Conservation (phyloP, 148 eudicot genomes). For the Rheum nobile region DNA sequence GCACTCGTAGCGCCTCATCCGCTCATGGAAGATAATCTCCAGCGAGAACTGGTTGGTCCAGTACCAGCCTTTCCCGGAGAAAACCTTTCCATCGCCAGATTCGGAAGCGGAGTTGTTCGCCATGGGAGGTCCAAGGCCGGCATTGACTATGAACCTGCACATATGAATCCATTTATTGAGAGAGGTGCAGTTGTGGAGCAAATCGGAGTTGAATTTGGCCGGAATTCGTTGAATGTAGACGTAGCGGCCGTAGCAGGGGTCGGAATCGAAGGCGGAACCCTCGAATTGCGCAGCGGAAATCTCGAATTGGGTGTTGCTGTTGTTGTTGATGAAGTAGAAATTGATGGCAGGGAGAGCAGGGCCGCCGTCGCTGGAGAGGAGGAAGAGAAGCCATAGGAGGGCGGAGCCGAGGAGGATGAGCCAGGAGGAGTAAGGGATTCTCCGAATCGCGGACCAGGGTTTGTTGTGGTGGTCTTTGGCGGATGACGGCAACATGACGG, state of each 20-base stretch:
- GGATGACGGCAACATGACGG: conserved; percentile 1
- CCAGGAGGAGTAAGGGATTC: conserved; percentile 7
- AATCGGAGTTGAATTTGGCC: conserved; percentile 30
- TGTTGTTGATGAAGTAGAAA: conserved; percentile 3
- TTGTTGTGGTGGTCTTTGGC: background rate
- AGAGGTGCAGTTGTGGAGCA: conserved; percentile 29
- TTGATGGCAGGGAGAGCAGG: conserved; percentile 1
- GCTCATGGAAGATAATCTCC: conserved; percentile 52
- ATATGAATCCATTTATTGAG: conserved; percentile 37
- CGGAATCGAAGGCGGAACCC: conserved; percentile 2
- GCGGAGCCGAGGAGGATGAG: background rate
- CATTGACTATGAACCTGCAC: conserved; percentile 39
- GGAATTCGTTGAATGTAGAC: conserved; percentile 55
- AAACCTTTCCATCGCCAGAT: conserved; percentile 8
- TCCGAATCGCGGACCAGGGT: background rate
- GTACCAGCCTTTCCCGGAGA: conserved; percentile 51
- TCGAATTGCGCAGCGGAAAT: background rate
- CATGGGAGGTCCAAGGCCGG: conserved; percentile 42
- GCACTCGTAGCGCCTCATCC: conserved; percentile 63
- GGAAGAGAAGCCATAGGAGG: background rate
- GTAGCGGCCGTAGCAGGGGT: conserved; percentile 47
- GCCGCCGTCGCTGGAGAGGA: background rate
- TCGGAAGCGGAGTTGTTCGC: conserved; percentile 11
- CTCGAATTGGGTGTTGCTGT: background rate
- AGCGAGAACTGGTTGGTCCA: conserved; percentile 51